Conservation (phyloP, 176 grass and related monocot species). For the Carex cristatella region DNA sequence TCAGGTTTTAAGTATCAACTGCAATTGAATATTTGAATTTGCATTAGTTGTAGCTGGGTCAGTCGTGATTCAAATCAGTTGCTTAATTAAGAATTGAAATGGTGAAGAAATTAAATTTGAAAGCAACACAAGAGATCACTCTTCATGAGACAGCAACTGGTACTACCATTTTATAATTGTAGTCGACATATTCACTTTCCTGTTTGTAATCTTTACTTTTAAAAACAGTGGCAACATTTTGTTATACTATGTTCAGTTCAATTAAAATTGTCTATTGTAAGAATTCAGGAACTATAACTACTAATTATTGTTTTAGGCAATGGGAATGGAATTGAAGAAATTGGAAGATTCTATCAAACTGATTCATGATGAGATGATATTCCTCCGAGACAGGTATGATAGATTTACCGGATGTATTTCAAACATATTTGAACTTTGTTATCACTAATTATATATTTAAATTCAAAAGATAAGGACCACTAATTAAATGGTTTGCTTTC, state of each 20-base stretch:
- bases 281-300: not conserved
- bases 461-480: not conserved
- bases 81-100: not conserved
- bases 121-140: not conserved
- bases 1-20: not conserved
- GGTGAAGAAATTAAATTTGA: not conserved
- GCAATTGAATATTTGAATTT: not conserved
- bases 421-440: not conserved
- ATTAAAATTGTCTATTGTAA: not conserved
- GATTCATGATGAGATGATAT: conserved; percentile 58
- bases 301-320: conserved; percentile 16
- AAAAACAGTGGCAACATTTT: not conserved
- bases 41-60: not conserved
- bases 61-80: not conserved
- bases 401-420: not conserved
- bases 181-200: not conserved
- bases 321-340: conserved; percentile 41
- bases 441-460: not conserved
- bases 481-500: not conserved
- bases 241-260: not conserved
- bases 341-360: conserved; percentile 40
- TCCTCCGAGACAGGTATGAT: conserved; percentile 32
- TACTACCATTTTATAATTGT: not conserved
- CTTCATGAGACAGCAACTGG: not conserved
- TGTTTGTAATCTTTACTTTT: not conserved